Conservation (phyloP, 2,329 filamentous ascomycete genomes). For the Aspergillus fijiensis region DNA sequence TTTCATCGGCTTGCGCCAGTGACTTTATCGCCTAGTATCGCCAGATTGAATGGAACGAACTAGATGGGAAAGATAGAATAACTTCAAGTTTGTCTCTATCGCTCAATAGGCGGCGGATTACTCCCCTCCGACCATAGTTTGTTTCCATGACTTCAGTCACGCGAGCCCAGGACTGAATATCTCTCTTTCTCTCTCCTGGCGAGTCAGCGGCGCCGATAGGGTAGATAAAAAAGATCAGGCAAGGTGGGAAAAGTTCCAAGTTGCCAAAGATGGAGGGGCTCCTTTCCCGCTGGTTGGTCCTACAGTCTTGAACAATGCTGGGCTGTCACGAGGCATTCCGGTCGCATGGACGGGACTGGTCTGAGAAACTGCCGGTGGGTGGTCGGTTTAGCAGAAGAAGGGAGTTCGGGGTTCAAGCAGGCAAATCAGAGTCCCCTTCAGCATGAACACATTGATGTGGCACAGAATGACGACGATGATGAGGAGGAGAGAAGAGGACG, state of each 20-base stretch:
- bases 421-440: not conserved
- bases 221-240: not conserved
- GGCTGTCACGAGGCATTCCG: conserved; percentile 15
- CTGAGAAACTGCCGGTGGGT: not conserved
- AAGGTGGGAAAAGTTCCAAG: not conserved
- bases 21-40: not conserved
- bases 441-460: not conserved
- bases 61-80: not conserved
- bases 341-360: conserved; percentile 13
- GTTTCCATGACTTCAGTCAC: not conserved
- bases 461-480: conserved; percentile 1
- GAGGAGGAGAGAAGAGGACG: not conserved
- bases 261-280: conserved; percentile 11
- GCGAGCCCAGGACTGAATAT: not conserved
- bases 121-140: not conserved
- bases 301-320: conserved; percentile 1
- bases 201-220: not conserved
- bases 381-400: no score
- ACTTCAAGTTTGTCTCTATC: not conserved
- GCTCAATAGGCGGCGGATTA: not conserved
- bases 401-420: no score
- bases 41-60: not conserved
- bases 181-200: not conserved
- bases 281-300: conserved; percentile 13
- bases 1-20: not conserved